A percentile compares a stretch with the other conserved stretches of the same genome.
These are phyloP conservation scores for Apophysomyces ossiformis DNA, from an alignment of 371 early-diverging fungal species.

Conservation along the genomic window DNA sequence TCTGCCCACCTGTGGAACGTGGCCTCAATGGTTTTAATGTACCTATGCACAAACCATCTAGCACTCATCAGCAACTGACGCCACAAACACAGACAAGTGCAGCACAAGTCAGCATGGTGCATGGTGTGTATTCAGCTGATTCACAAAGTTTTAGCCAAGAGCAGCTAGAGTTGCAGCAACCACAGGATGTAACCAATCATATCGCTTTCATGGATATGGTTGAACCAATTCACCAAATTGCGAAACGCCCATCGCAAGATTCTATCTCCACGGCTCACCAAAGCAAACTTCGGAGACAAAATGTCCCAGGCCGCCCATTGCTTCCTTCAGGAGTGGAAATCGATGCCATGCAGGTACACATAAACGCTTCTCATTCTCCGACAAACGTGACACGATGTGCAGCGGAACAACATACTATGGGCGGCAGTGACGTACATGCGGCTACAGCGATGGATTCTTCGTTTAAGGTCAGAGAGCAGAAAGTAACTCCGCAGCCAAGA, in stretches of 20 bases:
- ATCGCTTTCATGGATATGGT: not conserved
- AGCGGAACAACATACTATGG: not conserved
- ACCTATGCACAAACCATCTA: not conserved
- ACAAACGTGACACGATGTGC: not conserved
- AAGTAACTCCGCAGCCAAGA: not conserved
- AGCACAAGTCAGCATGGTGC: not conserved
- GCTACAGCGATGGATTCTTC: not conserved
- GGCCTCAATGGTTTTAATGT: not conserved
- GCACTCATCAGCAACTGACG: not conserved
- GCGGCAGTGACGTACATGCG: conserved; percentile 8
- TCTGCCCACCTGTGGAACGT: not conserved
- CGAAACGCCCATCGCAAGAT: conserved; percentile 4
- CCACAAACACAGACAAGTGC: not conserved
- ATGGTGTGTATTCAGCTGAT: not conserved
- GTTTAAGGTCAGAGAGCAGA: not conserved
- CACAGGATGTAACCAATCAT: not conserved
- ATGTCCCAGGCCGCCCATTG: not conserved
- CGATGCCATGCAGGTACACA: conserved; percentile 12
- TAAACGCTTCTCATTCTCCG: conserved; percentile 8
- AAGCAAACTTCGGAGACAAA: not conserved
- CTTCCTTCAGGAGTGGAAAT: not conserved
- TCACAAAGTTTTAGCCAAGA: not conserved
- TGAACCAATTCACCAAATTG: not conserved
- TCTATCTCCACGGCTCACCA: not conserved
- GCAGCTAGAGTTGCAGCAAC: not conserved